Conservation (phyloP, 345 rosid species). For the Stellera chamaejasme region DNA sequence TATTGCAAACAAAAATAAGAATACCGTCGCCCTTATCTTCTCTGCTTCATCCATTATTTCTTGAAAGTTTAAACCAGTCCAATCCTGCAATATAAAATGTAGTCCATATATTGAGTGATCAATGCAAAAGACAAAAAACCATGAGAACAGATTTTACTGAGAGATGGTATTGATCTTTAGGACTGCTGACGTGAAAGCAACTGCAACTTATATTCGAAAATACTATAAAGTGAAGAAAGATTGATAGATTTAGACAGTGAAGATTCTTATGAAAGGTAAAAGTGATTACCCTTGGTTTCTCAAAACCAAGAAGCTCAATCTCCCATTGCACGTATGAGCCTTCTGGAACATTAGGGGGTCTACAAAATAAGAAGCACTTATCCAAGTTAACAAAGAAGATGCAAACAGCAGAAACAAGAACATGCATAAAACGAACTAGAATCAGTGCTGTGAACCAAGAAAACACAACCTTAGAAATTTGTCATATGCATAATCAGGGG, state of each 20-base stretch:
- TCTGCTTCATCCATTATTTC: constrained; percentile 93
- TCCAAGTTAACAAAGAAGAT: background rate
- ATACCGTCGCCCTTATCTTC: constrained; percentile 76
- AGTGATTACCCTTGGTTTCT: constrained; percentile 71
- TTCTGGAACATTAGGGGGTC: constrained; percentile 80
- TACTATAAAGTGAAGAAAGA: too few species aligned
- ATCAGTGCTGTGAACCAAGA: background rate
- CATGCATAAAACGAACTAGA: background rate
- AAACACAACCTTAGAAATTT: constrained; percentile 65
- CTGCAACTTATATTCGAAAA: too few species aligned
- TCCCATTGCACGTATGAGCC: constrained; percentile 93
- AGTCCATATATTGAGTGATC: background rate
- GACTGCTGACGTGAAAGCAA: too few species aligned
- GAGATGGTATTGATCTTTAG: too few species aligned
- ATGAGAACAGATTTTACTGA: background rate
- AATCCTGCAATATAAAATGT: constrained; percentile 52
- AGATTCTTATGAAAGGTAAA: constrained; percentile 1
- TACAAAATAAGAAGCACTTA: constrained; percentile 16
- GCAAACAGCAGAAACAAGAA: background rate
- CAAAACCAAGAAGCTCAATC: constrained; percentile 94
- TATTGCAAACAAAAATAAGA: constrained; percentile 7
- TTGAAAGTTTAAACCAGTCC: constrained; percentile 91
- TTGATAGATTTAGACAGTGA: background rate
- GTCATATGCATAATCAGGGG: constrained; percentile 97
- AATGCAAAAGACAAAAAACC: background rate